A percentile compares a stretch with the other conserved stretches of the same genome.
Conservation (phyloP, 768 basidiomycete species). For the Rhodocollybia butyracea region DNA sequence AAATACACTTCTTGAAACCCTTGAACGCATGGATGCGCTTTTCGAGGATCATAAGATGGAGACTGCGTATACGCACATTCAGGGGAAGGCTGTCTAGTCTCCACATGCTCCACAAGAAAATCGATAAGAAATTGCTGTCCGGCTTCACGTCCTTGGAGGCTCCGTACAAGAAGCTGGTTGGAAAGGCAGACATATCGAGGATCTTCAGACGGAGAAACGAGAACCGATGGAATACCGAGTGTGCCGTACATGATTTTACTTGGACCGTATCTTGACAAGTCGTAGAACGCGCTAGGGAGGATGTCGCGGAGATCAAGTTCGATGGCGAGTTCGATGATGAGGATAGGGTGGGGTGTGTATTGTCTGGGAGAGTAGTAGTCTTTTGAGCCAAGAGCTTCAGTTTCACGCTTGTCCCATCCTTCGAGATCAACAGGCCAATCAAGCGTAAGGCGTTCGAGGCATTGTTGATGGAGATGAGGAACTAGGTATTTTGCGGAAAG, state of each 20-base stretch:
- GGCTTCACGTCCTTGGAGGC: slow-evolving; percentile 61
- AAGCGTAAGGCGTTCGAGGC: slow-evolving; percentile 51
- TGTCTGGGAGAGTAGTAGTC: slow-evolving; percentile 61
- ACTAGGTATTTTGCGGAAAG: slow-evolving; percentile 77
- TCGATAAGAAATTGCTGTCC: slow-evolving; percentile 59
- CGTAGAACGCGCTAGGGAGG: slow-evolving; percentile 72
- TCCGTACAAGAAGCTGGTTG: slow-evolving; percentile 32
- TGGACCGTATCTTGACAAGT: slow-evolving; percentile 69
- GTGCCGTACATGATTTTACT: slow-evolving; percentile 64
- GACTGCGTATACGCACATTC: not conserved
- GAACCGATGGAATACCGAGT: slow-evolving; percentile 10
- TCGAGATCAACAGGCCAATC: slow-evolving; percentile 69
- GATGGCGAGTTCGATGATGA: slow-evolving; percentile 66
- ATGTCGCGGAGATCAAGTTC: slow-evolving; percentile 56
- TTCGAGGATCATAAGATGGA: slow-evolving; percentile 18
- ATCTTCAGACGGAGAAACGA: not conserved
- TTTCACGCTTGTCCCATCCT: slow-evolving; percentile 70
- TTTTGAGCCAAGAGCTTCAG: slow-evolving; percentile 41
- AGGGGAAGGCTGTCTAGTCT: slow-evolving; percentile 41
- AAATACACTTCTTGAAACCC: slow-evolving; percentile 77
- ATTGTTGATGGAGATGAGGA: slow-evolving; percentile 59
- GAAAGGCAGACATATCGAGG: slow-evolving; percentile 1
- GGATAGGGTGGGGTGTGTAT: slow-evolving; percentile 61
- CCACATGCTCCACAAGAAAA: slow-evolving; percentile 58
- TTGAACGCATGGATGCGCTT: slow-evolving; percentile 46